A percentile compares a stretch with the other conserved stretches of the same genome.
phyloP scores from a whole-genome alignment of 2,329 filamentous ascomycete genomes.

The Sordariomycetes sp. region DNA sequence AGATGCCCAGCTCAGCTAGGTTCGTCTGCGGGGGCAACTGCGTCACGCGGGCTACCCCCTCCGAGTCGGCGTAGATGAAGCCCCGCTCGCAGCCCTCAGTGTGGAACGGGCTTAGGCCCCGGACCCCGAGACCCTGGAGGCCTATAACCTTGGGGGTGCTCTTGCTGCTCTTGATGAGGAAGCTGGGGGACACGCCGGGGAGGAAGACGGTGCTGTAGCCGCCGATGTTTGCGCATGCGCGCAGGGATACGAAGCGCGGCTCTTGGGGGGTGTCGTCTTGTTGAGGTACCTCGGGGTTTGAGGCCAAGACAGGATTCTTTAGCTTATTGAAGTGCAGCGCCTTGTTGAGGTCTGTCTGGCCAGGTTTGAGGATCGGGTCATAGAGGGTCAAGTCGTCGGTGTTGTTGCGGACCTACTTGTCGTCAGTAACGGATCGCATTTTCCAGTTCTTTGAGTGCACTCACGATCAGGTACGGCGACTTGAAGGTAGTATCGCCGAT shows the following conservation, averaged over 20 bases:
- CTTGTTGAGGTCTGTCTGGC: conserved; percentile 30
- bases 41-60: conserved; percentile 61
- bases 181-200: conserved; percentile 64
- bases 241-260: conserved; percentile 37
- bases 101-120: conserved; percentile 63
- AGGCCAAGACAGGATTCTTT: conserved; percentile 53
- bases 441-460: conserved; percentile 14
- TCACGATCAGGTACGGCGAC: conserved; percentile 70
- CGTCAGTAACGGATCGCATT: background rate
- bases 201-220: conserved; percentile 77
- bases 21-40: conserved; percentile 54
- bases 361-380: conserved; percentile 51
- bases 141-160: conserved; percentile 63
- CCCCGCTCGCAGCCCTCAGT: conserved; percentile 66
- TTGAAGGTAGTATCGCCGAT: conserved; percentile 62
- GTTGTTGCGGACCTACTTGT: conserved; percentile 53
- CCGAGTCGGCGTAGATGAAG: conserved; percentile 67
- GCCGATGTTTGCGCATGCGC: conserved; percentile 49
- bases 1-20: conserved; percentile 64
- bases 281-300: background rate
- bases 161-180: conserved; percentile 71
- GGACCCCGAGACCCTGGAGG: conserved; percentile 54
- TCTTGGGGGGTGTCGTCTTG: conserved; percentile 18
- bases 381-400: conserved; percentile 81
- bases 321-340: conserved; percentile 67